These are phyloP conservation scores for Arabis alpina DNA, from an alignment of 345 rosid species.

Conservation along the genomic window DNA sequence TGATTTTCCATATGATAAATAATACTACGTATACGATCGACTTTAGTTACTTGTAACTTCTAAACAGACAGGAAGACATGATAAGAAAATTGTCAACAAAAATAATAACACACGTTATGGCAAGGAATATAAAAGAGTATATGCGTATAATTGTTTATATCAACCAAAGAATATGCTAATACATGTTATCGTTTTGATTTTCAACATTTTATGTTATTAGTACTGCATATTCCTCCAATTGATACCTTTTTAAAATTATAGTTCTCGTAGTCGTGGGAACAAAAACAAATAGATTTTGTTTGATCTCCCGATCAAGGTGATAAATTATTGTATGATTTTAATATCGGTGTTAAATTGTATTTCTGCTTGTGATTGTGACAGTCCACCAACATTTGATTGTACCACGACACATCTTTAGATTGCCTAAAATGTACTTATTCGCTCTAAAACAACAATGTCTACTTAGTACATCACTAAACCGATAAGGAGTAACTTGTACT, in stretches of 20 bases:
- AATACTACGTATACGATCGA: not conserved
- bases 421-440: no score
- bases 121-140: constrained; percentile 32
- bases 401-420: no score
- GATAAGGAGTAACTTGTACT: constrained; percentile 16
- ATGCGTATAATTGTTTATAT: constrained; percentile 27
- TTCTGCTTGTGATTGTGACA: no score
- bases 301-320: not conserved
- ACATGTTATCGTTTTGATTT: not conserved
- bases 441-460: no score
- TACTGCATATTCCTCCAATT: constrained; percentile 1
- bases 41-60: constrained; percentile 25
- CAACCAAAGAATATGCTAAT: constrained; percentile 33
- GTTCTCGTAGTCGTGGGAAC: no score
- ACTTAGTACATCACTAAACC: no score
- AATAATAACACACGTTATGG: constrained; percentile 18
- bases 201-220: not conserved
- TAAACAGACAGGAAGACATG: constrained; percentile 8
- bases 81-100: constrained; percentile 20
- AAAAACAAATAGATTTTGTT: not conserved
- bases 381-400: no score
- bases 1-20: no score
- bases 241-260: not conserved
- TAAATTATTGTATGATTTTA: no score
- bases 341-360: no score